These are phyloP conservation scores for Saccharum spontaneum DNA, from an alignment of 176 grass and related monocot genomes.

Conservation along the genomic window DNA sequence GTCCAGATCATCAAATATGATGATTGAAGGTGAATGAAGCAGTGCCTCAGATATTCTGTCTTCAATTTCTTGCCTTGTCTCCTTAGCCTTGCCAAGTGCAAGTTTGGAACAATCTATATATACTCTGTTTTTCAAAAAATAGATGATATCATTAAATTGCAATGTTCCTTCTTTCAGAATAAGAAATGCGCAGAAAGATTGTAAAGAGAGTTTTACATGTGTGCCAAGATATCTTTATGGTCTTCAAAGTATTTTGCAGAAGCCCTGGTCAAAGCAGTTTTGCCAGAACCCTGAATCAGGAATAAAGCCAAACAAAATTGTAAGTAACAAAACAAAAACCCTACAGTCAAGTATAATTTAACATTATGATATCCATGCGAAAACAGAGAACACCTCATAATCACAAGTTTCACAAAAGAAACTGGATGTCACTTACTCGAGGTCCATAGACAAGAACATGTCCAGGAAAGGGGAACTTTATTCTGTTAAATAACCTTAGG, in stretches of 20 bases:
- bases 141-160: slow-evolving; percentile 13
- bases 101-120: slow-evolving; percentile 84
- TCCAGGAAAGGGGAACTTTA: slow-evolving; percentile 69
- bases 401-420: slow-evolving; percentile 21
- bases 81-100: slow-evolving; percentile 69
- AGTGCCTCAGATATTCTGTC: slow-evolving; percentile 70
- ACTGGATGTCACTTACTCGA: slow-evolving; percentile 68
- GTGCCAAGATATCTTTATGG: slow-evolving; percentile 73
- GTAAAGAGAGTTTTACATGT: slow-evolving; percentile 54
- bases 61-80: slow-evolving; percentile 63
- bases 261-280: slow-evolving; percentile 84
- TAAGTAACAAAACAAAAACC: background rate
- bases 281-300: slow-evolving; percentile 83
- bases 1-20: slow-evolving; percentile 96
- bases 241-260: slow-evolving; percentile 81
- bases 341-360: slow-evolving; percentile 11
- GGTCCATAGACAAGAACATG: slow-evolving; percentile 89
- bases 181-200: slow-evolving; percentile 5
- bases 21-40: slow-evolving; percentile 71
- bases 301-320: slow-evolving; percentile 9
- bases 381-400: slow-evolving; percentile 20
- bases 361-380: background rate
- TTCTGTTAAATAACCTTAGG: slow-evolving; percentile 55
- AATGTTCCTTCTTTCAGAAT: slow-evolving; percentile 17
- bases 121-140: slow-evolving; percentile 63